Percentiles rank a stretch among this genome's conserved stretches.
Evolutionary conservation across 371 early-diverging fungal genomes (phyloP).

Genomic region (Zancudomyces culisetae): DNA sequence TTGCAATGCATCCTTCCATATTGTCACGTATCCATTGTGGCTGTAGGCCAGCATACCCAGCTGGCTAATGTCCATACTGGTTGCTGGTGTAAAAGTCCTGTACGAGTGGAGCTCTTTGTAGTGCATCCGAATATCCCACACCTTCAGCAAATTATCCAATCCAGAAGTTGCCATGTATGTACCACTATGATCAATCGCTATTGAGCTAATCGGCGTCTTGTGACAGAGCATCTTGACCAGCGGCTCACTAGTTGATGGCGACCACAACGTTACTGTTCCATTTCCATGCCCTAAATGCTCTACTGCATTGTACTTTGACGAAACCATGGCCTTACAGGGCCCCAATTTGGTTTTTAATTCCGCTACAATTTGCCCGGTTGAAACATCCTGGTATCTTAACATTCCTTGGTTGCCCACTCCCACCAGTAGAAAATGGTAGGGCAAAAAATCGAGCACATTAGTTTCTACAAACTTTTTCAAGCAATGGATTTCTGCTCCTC

Average conservation of each 20-base stretch:
- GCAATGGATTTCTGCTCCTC: too few relatives aligned
- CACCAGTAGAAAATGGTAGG: slow-evolving; percentile 90
- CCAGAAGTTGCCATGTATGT: slow-evolving; percentile 87
- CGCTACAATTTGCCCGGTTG: slow-evolving; percentile 77
- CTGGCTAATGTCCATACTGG: slow-evolving; percentile 62
- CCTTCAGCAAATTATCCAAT: slow-evolving; percentile 71
- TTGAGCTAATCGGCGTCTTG: slow-evolving; percentile 57
- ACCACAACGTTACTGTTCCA: slow-evolving; percentile 91
- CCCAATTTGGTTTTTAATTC: slow-evolving; percentile 71
- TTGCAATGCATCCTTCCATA: slow-evolving; percentile 77
- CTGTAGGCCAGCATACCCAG: slow-evolving; percentile 71
- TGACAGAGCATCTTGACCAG: slow-evolving; percentile 93
- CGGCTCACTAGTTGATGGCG: slow-evolving; percentile 63
- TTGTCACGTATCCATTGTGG: slow-evolving; percentile 48
- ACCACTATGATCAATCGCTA: slow-evolving; percentile 79
- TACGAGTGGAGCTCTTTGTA: slow-evolving; percentile 67
- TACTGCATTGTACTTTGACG: slow-evolving; percentile 86
- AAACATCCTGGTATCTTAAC: slow-evolving; percentile 92
- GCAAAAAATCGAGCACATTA: too few relatives aligned
- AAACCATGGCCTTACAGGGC: slow-evolving; percentile 58
- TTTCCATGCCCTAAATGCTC: slow-evolving; percentile 82
- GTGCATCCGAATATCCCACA: slow-evolving; percentile 94
- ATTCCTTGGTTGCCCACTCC: slow-evolving; percentile 63
- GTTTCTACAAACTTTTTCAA: too few relatives aligned
- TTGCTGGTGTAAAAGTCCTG: slow-evolving; percentile 49